Evolutionary conservation across 192 early-diverging fungal genomes (phyloP).

Genomic region (Coemansia sp.): DNA sequence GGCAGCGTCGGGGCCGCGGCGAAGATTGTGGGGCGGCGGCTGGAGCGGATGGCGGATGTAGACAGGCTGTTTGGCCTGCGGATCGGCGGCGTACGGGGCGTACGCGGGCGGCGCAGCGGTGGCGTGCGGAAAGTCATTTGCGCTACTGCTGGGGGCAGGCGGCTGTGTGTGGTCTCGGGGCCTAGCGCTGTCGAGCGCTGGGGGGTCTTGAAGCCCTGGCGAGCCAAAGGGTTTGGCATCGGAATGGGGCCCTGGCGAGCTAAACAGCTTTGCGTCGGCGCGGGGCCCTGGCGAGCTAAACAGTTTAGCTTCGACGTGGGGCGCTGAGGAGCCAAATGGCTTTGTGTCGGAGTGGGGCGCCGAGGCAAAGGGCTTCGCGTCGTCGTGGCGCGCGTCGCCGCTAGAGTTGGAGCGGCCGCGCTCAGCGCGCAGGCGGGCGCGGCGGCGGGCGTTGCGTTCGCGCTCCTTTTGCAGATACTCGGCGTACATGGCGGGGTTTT

Average conservation of each 20-base stretch:
- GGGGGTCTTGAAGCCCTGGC: background rate
- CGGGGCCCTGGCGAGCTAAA: background rate
- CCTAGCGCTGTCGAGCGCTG: background rate
- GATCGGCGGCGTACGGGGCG: slow-evolving; percentile 34
- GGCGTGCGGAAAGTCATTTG: slow-evolving; percentile 32
- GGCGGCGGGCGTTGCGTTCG: slow-evolving; percentile 53
- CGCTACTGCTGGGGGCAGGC: slow-evolving; percentile 28
- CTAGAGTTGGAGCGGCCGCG: slow-evolving; percentile 46
- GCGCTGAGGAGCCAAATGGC: background rate
- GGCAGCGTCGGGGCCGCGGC: slow-evolving; percentile 19
- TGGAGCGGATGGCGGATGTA: slow-evolving; percentile 28
- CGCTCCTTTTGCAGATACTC: slow-evolving; percentile 56
- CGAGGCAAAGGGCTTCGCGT: background rate
- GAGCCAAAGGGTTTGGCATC: background rate
- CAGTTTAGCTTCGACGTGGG: background rate
- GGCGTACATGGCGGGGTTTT: slow-evolving; percentile 49
- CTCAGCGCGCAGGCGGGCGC: slow-evolving; percentile 50
- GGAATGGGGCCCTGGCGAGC: background rate
- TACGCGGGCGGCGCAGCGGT: slow-evolving; percentile 26
- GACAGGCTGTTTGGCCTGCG: slow-evolving; percentile 17
- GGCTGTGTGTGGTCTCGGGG: slow-evolving; percentile 1
- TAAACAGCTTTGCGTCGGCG: background rate
- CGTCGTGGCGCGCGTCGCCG: slow-evolving; percentile 13
- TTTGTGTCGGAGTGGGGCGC: background rate
- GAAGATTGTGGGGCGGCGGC: slow-evolving; percentile 40